Conservation (phyloP, 139 green algal species). For the Chlorella sp. region DNA sequence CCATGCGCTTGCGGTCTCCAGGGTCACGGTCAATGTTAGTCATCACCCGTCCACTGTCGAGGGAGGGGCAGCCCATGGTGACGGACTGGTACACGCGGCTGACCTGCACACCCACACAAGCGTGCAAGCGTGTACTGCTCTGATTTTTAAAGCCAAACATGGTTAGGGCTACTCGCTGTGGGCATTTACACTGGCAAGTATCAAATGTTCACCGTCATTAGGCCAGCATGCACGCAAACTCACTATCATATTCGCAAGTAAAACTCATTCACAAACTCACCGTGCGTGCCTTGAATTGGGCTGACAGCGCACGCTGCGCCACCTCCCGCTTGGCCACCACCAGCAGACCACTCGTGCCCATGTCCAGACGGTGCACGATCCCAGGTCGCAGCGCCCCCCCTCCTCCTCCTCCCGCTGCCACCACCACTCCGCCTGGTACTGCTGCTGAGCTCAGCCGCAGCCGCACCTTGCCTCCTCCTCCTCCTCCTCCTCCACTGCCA, state of each 20-base stretch:
- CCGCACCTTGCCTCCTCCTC: too few relatives aligned
- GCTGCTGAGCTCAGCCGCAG: too few relatives aligned
- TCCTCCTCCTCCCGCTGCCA: slow-evolving; percentile 6
- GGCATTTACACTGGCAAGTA: too few relatives aligned
- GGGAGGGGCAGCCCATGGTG: slow-evolving; percentile 33
- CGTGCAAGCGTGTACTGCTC: too few relatives aligned
- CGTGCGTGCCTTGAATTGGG: slow-evolving; percentile 81
- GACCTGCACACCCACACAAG: slow-evolving; percentile 30
- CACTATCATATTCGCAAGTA: not conserved
- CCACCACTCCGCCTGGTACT: slow-evolving; percentile 5
- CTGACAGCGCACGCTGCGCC: slow-evolving; percentile 37
- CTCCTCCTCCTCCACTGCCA: too few relatives aligned
- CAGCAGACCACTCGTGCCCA: slow-evolving; percentile 86
- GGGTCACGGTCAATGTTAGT: slow-evolving; percentile 65
- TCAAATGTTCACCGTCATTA: too few relatives aligned
- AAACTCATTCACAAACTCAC: too few relatives aligned
- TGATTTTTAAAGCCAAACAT: too few relatives aligned
- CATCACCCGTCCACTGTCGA: slow-evolving; percentile 32
- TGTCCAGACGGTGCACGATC: slow-evolving; percentile 97
- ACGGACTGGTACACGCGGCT: slow-evolving; percentile 63
- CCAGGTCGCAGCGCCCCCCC: slow-evolving; percentile 66
- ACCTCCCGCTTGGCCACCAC: slow-evolving; percentile 85
- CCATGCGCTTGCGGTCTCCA: slow-evolving; percentile 65
- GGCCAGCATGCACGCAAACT: not conserved
- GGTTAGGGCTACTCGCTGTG: too few relatives aligned